phyloP scores from a whole-genome alignment of 2,329 filamentous ascomycete genomes.

The Alternaria postmessia region DNA sequence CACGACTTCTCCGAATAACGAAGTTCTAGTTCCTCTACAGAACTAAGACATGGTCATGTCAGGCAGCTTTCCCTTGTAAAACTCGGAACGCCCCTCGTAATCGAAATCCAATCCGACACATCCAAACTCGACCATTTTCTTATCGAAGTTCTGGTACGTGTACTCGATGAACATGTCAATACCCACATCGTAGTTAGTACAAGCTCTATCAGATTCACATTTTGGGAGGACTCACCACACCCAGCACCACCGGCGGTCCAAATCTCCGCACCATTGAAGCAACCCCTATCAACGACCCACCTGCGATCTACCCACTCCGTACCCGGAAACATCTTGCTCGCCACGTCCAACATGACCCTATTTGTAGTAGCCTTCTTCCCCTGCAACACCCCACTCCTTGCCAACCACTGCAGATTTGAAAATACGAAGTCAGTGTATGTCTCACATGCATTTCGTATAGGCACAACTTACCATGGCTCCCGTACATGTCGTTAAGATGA shows the following conservation, averaged over 20 bases:
- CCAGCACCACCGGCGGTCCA: slow-evolving; percentile 53
- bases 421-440: too few species aligned
- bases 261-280: slow-evolving; percentile 45
- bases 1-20: too few species aligned
- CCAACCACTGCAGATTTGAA: slow-evolving; percentile 43
- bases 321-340: slow-evolving; percentile 41
- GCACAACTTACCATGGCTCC: slow-evolving; percentile 35
- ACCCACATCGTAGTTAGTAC: slow-evolving; percentile 21
- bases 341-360: slow-evolving; percentile 36
- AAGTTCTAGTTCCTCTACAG: neutral
- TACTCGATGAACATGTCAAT: slow-evolving; percentile 39
- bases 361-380: slow-evolving; percentile 54
- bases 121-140: slow-evolving; percentile 23
- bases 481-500: slow-evolving; percentile 52
- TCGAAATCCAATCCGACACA: slow-evolving; percentile 25
- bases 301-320: slow-evolving; percentile 52
- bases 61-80: slow-evolving; percentile 17
- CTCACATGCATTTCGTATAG: too few species aligned
- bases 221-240: slow-evolving; percentile 38
- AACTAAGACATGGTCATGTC: neutral
- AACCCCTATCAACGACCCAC: slow-evolving; percentile 48
- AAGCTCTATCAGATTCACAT: neutral
- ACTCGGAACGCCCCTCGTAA: slow-evolving; percentile 26
- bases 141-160: slow-evolving; percentile 28
- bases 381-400: slow-evolving; percentile 47